Base-by-base conservation (phyloP, 441 rosid species). In the Isatis lusitanica region DNA sequence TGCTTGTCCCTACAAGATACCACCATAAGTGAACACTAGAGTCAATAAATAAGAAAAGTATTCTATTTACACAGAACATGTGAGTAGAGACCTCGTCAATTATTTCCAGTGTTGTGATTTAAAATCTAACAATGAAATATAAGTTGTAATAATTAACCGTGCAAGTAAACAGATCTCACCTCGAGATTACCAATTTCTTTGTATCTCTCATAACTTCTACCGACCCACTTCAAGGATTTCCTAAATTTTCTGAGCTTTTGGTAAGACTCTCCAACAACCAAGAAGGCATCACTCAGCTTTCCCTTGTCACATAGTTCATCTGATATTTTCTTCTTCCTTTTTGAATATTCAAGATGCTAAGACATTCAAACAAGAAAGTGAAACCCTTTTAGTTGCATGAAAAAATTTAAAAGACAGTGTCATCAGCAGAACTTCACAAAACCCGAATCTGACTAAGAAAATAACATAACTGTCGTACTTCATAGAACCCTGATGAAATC, bases 221-320 rank as follows among this genome's bases (percentile, higher is more conserved):
- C 72, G 81, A 78, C 80, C 94, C 97, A 93, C 85, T 93, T 92
- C 52, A 89, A 84, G 52, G 97, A 90, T 85, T 88, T 88, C 59
- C 63, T 76, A 76, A 93, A 93, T 70, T 87, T 81, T 81, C 94
- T 83, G 66, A 93, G 96, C 85, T 85, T 89, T 47, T 82, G 88
- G 81, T 96, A 93, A 16, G 99, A 93, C 76, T 96, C 96, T 60
- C 99, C 97, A 66, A 91, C 78, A 74, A 77, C 86, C 80, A 88
- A 84, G 84, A 53, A 90, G 35, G 99, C 84, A 83, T 96, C 98
- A 67, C 91, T 74, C 59, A 83, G 77, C 81, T 89, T 93, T 82
- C 88, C 97, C 85, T 86, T 91, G 84, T 96, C 98, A 47, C 85
- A 81, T 26, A 96, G 93, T 69, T 89, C 85, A 63, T 16, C 74